These are phyloP conservation scores for Termitomyces eurrhizus DNA, from an alignment of 768 basidiomycete genomes.

Conservation along the genomic window DNA sequence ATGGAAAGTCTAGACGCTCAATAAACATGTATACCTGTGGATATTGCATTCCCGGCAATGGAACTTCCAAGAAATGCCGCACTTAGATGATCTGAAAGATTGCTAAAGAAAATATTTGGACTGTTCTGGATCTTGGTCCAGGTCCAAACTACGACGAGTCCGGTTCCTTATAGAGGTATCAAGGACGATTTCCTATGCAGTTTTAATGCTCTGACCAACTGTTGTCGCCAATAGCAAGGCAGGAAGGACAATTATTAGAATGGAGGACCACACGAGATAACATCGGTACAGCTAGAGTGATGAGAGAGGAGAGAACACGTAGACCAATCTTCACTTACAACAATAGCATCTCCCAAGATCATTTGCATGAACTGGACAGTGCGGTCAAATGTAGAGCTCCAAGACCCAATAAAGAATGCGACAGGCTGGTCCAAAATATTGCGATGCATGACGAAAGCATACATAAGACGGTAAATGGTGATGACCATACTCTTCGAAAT, in stretches of 20 bases:
- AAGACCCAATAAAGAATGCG: not conserved
- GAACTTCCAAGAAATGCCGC: not conserved
- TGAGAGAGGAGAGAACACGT: not conserved
- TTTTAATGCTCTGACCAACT: not conserved
- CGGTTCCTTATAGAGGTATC: not conserved
- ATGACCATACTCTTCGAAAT: not conserved
- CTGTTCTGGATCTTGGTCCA: not conserved
- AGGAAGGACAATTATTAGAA: not conserved
- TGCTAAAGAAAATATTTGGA: not conserved
- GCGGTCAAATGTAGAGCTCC: not conserved
- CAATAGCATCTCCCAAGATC: not conserved
- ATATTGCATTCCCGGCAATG: not conserved
- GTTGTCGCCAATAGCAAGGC: not conserved
- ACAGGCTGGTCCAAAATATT: not conserved
- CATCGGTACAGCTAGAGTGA: not conserved
- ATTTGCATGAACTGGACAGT: not conserved
- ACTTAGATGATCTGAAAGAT: not conserved
- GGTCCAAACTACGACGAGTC: not conserved
- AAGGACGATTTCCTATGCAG: not conserved
- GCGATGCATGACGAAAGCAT: not conserved
- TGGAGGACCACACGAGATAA: constrained; percentile 2
- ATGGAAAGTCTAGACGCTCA: not conserved
- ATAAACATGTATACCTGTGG: not conserved
- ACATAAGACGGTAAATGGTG: not conserved
- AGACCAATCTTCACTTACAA: not conserved